Base-by-base conservation (phyloP, 73 alveolate species). In the Paramecium biaurelia region DNA sequence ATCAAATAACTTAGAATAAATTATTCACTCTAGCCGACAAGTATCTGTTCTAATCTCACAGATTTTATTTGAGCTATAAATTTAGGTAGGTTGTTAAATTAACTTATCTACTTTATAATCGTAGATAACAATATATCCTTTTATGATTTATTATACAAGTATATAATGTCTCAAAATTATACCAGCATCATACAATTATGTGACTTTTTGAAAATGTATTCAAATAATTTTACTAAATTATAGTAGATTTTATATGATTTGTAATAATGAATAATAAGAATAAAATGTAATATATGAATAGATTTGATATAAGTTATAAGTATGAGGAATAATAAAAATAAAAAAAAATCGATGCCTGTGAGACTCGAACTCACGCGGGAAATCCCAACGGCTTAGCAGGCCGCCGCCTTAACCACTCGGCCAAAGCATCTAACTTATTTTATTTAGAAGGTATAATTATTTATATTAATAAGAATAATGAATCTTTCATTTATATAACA, bases 361-460 rank as follows among this genome's bases (percentile, higher is more conserved):
- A 95, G 98, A 93, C 93, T 95, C 95, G 97, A 95, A 95, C 98
- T 95, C 98, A 93, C 97, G 98, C 97, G 98, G 98, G 97, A 95
- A 95, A 92, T 95, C 97, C 98, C 98, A 96, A 95, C 95, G 96
- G 97, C 97, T 95, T 95, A 96, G 98, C 98, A 95, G 98, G 97
- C 98, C 96, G 96, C 95, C 99, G 99, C 99, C 99, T 96, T 96
- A 96, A 96, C 99, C 99, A 92, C 99, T 96, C 99, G 99, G 99
- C 99, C 99, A 96, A 96, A 95, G 99, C 90, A 79, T 79, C 90
- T 47, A 30, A 74, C 47, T 21, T 53, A 53, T 47, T 47, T 5
- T 4, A 2, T 15, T 15, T 47, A 12, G 2, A 6, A 47, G 59
- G 0, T 6, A 47, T n/a, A 47, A 47, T 47, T 47, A 15, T 47